Base-by-base conservation (phyloP, 345 rosid genomes). In the Dovyalis caffra region DNA sequence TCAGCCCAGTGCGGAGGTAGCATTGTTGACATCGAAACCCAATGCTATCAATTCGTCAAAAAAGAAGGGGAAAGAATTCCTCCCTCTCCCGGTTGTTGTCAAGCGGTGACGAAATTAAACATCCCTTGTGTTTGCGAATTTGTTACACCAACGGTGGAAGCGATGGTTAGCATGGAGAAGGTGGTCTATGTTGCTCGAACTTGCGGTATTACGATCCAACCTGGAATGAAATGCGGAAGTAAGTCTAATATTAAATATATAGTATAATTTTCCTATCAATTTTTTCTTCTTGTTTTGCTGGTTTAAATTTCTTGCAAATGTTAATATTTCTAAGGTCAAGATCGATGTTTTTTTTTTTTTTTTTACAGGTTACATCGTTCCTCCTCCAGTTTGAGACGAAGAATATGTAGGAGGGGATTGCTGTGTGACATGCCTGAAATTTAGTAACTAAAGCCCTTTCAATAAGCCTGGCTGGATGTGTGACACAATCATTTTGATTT, bases 211-310 rank as follows among this genome's bases (percentile, higher is more conserved):
- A 74, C 75, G 12, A 35, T 88, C 47, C 51, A 74, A 1, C 77
- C 74, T 2, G 92, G 88, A 6, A 60, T 58, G 31, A 80, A 85
- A 79, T 88, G 92, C 69, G 92, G 92, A 79, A 79, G 88, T 85
- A 77, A 73, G 86, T 53, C 16, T 35, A 18, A 8, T 15, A 8
- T n/a, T 65, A 23, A 8, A 60, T 1, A 1, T 8, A 60, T 1
- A 26, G 28, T 60, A 20, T 25, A 3, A 60, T 60, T 6, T 25
- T 0, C 25, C 3, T 1, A 20, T 60, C 14, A 21, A n/a, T 57
- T 57, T 18, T 5, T 23, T 11, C 4, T 9, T 61, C 31, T 1
- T 8, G 15, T 62, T 62, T 62, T 62, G 0, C 4, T 0, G 20
- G 9, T 28, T 29, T 58, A n/a, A n/a, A 23, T 7, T 18, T 60